These are phyloP conservation scores for Thielaviopsis populi DNA, from an alignment of 2,329 filamentous ascomycete species.

Conservation along the genomic window DNA sequence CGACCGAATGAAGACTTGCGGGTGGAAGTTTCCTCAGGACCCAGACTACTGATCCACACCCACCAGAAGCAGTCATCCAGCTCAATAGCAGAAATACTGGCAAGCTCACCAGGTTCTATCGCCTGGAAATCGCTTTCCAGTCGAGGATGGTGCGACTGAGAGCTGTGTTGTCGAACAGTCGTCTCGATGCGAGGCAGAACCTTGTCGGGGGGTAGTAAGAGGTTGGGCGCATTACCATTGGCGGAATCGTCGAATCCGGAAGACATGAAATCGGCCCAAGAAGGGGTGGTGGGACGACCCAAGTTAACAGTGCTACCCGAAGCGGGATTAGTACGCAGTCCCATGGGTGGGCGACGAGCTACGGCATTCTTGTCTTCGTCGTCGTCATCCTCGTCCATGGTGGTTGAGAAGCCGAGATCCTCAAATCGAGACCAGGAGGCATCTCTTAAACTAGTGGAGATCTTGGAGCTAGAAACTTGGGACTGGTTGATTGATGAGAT, in stretches of 20 bases:
- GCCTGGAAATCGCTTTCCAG: slow-evolving; percentile 47
- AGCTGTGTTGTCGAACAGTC: slow-evolving; percentile 60
- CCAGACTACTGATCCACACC: slow-evolving; percentile 97
- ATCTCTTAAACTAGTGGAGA: slow-evolving; percentile 60
- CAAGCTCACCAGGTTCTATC: slow-evolving; percentile 82
- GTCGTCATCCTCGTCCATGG: slow-evolving; percentile 52
- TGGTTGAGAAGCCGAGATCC: slow-evolving; percentile 75
- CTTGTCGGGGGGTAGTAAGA: slow-evolving; percentile 84
- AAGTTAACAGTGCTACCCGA: slow-evolving; percentile 47
- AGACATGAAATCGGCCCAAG: slow-evolving; percentile 95
- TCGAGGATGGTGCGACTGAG: slow-evolving; percentile 64
- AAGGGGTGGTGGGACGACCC: slow-evolving; percentile 81
- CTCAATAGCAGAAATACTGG: slow-evolving; percentile 73
- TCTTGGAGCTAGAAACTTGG: slow-evolving; percentile 52
- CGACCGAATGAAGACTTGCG: slow-evolving; percentile 89
- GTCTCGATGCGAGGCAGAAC: slow-evolving; percentile 70
- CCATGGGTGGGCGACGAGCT: slow-evolving; percentile 25
- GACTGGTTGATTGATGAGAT: slow-evolving; percentile 85
- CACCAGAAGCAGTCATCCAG: slow-evolving; percentile 98
- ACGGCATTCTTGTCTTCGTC: slow-evolving; percentile 43
- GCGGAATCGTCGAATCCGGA: slow-evolving; percentile 76
- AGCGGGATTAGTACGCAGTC: slow-evolving; percentile 49
- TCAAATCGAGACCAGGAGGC: slow-evolving; percentile 95
- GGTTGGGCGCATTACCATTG: slow-evolving; percentile 37
- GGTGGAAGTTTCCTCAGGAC: slow-evolving; percentile 69